Evolutionary conservation across 2,329 filamentous ascomycete genomes (phyloP).

Genomic region (Emmonsia crescens): DNA sequence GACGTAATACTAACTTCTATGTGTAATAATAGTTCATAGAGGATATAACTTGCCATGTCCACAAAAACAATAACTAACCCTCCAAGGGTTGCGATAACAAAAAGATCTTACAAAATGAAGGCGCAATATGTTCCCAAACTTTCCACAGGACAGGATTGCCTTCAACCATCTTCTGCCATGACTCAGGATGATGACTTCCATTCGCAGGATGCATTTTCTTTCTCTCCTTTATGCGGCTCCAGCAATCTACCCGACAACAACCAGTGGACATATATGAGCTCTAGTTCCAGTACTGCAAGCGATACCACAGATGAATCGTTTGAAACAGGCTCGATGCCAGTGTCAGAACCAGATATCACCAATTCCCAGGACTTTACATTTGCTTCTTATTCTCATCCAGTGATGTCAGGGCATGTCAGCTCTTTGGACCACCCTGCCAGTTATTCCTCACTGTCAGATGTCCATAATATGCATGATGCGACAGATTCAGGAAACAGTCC

Average conservation of each 20-base stretch:
- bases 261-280: slow-evolving; percentile 26
- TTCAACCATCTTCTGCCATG: slow-evolving; percentile 29
- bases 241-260: slow-evolving; percentile 26
- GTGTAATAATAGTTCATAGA: slow-evolving; percentile 1
- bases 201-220: slow-evolving; percentile 32
- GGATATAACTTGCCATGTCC: slow-evolving; percentile 22
- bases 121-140: slow-evolving; percentile 27
- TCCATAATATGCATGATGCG: slow-evolving; percentile 28
- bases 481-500: slow-evolving; percentile 21
- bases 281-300: slow-evolving; percentile 14
- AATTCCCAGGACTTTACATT: slow-evolving; percentile 34
- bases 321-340: slow-evolving; percentile 26
- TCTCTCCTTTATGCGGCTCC: slow-evolving; percentile 28
- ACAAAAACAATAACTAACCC: slow-evolving; percentile 28
- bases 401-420: slow-evolving; percentile 27
- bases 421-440: slow-evolving; percentile 23
- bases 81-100: slow-evolving; percentile 27
- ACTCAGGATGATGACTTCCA: slow-evolving; percentile 35
- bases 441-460: slow-evolving; percentile 29
- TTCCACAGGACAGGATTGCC: slow-evolving; percentile 27
- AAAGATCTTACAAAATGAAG: slow-evolving; percentile 22
- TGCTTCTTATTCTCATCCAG: slow-evolving; percentile 31
- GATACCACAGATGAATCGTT: slow-evolving; percentile 22
- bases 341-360: slow-evolving; percentile 28
- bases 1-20: slow-evolving; percentile 16